Base-by-base conservation (phyloP, 2,329 filamentous ascomycete genomes). In the Cladobotryum mycophilum region DNA sequence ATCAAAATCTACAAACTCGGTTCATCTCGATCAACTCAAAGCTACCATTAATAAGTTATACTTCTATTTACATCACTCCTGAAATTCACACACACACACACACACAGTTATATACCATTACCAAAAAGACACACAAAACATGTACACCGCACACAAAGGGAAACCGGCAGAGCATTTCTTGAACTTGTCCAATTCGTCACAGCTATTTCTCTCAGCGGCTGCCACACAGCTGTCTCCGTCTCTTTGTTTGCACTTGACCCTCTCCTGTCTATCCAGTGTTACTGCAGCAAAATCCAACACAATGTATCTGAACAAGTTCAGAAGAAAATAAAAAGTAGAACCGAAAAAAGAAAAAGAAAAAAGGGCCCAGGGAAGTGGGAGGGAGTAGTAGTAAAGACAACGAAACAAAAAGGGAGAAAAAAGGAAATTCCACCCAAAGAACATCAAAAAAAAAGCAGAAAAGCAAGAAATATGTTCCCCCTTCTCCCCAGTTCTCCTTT, bases 221-320 rank as follows among this genome's bases (percentile, higher is more conserved):
- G n/a, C 30, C n/a, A 46, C 34, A 46, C 15, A 17, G 37, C 14
- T 18, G 40, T 46, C 51, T 42, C 42, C 47, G 38, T 46, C 42
- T 40, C 37, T 53, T 48, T 51, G 51, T 53, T 53, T 51, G 51
- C 51, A 53, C 51, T 43, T 44, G 34, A 18, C 38, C 41, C 25
- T 18, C 41, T 44, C 46, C 51, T 30, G 48, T 53, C 51, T 53
- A 53, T 53, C 51, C 51, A 51, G 45, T 51, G 45, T 30, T 30
- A 30, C 48, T 47, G 36, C 18, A 41, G 22, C 25, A 41, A 34
- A 45, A 53, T 53, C 51, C 51, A 53, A 51, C 51, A 40, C 12
- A 34, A 38, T 17, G 35, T 35, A 53, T 41, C 34, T 22, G 25
- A 46, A 54, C 43, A 48, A 51, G 33, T 38, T 53, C 20, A 20